phyloP scores from a whole-genome alignment of 495 filamentous ascomycete species.

The Hypomontagnella submonticulosa region DNA sequence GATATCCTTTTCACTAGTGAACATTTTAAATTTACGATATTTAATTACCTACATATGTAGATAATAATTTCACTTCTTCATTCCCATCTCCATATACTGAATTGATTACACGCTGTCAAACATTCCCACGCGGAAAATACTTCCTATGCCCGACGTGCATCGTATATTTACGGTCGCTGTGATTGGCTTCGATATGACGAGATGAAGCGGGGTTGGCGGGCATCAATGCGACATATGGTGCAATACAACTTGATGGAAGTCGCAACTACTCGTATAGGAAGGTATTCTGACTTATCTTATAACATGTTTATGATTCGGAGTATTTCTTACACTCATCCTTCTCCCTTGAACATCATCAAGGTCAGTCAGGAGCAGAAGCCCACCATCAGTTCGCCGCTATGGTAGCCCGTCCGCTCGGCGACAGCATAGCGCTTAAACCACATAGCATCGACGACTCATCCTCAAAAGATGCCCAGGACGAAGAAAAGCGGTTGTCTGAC shows the following conservation, averaged over 20 bases:
- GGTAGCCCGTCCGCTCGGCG: slow-evolving; percentile 23
- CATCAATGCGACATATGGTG: slow-evolving; percentile 24
- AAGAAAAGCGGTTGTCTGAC: slow-evolving; percentile 17
- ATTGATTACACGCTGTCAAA: not conserved
- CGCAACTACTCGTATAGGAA: slow-evolving; percentile 31
- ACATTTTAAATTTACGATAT: slow-evolving; percentile 6
- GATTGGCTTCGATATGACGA: slow-evolving; percentile 16
- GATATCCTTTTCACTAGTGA: slow-evolving; percentile 33
- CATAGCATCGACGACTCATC: not conserved
- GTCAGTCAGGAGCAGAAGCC: not conserved
- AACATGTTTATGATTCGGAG: not conserved
- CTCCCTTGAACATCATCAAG: not conserved
- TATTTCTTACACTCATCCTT: not conserved
- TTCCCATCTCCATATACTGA: not conserved
- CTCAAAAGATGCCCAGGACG: not conserved
- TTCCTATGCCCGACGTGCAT: slow-evolving; percentile 33
- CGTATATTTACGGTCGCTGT: not conserved
- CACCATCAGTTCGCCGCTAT: slow-evolving; percentile 4
- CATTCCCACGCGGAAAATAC: slow-evolving; percentile 13
- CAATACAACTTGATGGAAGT: slow-evolving; percentile 22
- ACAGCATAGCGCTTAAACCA: not conserved
- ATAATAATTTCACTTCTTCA: not conserved
- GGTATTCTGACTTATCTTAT: slow-evolving; percentile 3
- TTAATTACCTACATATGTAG: slow-evolving; percentile 20
- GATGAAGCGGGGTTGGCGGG: slow-evolving; percentile 28